Conservation (phyloP, 2,329 filamentous ascomycete genomes). For the Monilinia vaccinii-corymbosi region DNA sequence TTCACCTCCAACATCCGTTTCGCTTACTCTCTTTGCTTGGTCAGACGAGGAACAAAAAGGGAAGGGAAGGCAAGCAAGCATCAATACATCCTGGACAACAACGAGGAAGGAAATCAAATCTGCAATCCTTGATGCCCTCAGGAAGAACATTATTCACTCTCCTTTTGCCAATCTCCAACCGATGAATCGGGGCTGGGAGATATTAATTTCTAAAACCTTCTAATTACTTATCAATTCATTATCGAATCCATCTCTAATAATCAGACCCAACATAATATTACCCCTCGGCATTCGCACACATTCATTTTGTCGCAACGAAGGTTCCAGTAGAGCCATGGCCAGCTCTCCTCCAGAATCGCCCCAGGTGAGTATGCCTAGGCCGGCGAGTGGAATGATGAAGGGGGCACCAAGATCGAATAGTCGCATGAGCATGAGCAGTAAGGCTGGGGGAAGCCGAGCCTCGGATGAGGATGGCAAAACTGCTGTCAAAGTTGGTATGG, state of each 20-base stretch:
- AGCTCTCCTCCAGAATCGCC: conserved; percentile 63
- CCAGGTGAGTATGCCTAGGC: conserved; percentile 49
- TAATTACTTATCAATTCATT: neutral
- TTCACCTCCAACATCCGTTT: neutral
- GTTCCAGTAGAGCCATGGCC: conserved; percentile 43
- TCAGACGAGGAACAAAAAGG: neutral
- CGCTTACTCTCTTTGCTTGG: conserved; percentile 2
- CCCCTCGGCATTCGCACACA: conserved; percentile 4
- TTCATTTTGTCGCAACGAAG: conserved; percentile 29
- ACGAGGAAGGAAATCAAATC: neutral
- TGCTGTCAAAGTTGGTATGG: conserved; percentile 92
- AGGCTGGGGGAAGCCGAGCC: conserved; percentile 67
- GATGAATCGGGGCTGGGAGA: neutral
- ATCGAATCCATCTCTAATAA: neutral
- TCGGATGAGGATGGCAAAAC: conserved; percentile 88
- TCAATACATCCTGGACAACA: neutral
- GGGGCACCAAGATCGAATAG: conserved; percentile 64
- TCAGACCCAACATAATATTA: neutral
- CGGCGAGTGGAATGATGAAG: conserved; percentile 72
- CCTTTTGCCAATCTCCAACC: neutral
- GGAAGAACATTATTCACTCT: conserved; percentile 4
- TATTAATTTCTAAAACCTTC: neutral
- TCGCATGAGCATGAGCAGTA: conserved; percentile 77
- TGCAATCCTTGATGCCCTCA: neutral
- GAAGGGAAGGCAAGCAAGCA: neutral